These are phyloP conservation scores for Verticillium zaregamsianum DNA, from an alignment of 2,329 filamentous ascomycete genomes.

Conservation along the genomic window DNA sequence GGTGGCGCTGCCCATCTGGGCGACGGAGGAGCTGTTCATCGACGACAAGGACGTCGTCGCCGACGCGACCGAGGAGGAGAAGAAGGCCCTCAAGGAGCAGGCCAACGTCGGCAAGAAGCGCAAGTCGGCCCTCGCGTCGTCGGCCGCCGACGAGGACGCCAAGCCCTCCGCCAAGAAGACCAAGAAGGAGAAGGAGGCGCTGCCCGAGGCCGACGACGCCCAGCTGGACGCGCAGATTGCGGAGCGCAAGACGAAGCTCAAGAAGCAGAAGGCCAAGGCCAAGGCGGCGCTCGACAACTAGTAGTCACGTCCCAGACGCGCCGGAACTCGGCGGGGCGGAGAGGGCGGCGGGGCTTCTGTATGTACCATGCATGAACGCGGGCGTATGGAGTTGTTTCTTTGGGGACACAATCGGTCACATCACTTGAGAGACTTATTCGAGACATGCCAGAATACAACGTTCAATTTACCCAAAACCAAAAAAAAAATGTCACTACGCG, in stretches of 20 bases:
- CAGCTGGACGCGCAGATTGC: constrained; percentile 55
- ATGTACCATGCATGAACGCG: constrained; percentile 14
- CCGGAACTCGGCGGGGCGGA: background rate
- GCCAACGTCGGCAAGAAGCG: constrained; percentile 63
- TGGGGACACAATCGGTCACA: constrained; percentile 9
- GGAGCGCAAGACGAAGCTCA: constrained; percentile 53
- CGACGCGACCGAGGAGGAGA: constrained; percentile 43
- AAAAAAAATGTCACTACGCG: background rate
- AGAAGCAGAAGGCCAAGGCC: constrained; percentile 55
- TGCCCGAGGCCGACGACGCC: constrained; percentile 43
- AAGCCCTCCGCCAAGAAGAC: constrained; percentile 27
- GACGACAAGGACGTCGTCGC: constrained; percentile 73
- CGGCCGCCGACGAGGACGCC: constrained; percentile 20
- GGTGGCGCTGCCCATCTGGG: constrained; percentile 87
- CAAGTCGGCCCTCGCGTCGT: constrained; percentile 38
- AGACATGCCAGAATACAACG: constrained; percentile 10
- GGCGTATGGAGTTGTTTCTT: constrained; percentile 15
- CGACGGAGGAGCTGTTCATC: constrained; percentile 87
- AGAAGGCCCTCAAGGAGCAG: constrained; percentile 42
- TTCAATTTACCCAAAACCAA: background rate
- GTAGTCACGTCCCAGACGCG: constrained; percentile 1
- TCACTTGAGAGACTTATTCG: constrained; percentile 6
- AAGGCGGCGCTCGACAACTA: constrained; percentile 46
- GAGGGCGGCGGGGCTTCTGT: constrained; percentile 8
- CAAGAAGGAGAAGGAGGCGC: constrained; percentile 10